phyloP scores from a whole-genome alignment of 1,139 yeast species.

The Debaryomyces sp. region DNA sequence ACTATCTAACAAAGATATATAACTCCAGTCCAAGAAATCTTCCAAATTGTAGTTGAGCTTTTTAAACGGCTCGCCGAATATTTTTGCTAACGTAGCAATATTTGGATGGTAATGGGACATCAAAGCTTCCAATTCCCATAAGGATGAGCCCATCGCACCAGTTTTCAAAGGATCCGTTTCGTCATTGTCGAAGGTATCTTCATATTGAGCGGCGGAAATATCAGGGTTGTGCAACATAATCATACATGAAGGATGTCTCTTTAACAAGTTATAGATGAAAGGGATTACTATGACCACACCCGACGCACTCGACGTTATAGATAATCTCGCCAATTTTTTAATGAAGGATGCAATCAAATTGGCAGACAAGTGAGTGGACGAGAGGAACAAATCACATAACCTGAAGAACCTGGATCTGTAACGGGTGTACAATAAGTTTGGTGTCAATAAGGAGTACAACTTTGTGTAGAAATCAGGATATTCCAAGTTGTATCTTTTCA shows the following conservation, averaged over 20 bases:
- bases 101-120: constrained; percentile 95
- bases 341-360: constrained; percentile 86
- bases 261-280: constrained; percentile 85
- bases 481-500: constrained; percentile 81
- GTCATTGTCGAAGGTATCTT: constrained; percentile 67
- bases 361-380: constrained; percentile 88
- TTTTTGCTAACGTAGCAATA: constrained; percentile 87
- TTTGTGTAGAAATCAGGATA: constrained; percentile 89
- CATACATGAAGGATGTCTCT: constrained; percentile 95
- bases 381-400: constrained; percentile 78
- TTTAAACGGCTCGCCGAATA: constrained; percentile 86
- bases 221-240: constrained; percentile 67
- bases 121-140: constrained; percentile 88
- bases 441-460: constrained; percentile 77
- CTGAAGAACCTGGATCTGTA: constrained; percentile 89
- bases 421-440: constrained; percentile 72
- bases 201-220: constrained; percentile 28
- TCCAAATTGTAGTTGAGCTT: constrained; percentile 87
- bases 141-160: constrained; percentile 77
- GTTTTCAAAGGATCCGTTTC: constrained; percentile 79
- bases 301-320: constrained; percentile 83
- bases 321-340: constrained; percentile 74
- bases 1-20: constrained; percentile 69
- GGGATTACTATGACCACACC: constrained; percentile 89
- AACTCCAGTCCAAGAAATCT: constrained; percentile 93